Evolutionary conservation across 129 eudicot species (phyloP).

Genomic region (Lactuca sativa): DNA sequence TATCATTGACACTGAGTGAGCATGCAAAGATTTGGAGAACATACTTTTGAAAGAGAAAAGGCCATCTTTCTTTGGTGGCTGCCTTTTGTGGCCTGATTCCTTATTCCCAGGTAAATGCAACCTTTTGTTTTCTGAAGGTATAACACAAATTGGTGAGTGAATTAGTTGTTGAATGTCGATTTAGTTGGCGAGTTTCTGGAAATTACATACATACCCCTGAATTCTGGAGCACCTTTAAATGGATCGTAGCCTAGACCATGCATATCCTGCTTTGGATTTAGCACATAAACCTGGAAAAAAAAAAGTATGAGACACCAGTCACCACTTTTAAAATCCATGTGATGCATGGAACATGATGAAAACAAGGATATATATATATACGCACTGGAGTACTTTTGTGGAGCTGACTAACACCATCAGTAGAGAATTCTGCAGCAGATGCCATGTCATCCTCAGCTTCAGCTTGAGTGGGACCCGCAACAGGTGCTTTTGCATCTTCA

Average conservation of each 20-base stretch:
- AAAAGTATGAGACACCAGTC: neutral
- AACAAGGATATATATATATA: neutral
- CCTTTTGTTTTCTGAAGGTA: slow-evolving; percentile 68
- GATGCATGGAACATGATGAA: neutral
- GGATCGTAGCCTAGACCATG: slow-evolving; percentile 98
- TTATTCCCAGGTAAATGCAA: slow-evolving; percentile 46
- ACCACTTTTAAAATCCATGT: slow-evolving; percentile 1
- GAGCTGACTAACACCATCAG: slow-evolving; percentile 40
- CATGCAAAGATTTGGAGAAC: slow-evolving; percentile 9
- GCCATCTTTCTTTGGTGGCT: slow-evolving; percentile 47
- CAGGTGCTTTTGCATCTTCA: slow-evolving; percentile 36
- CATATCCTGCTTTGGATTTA: slow-evolving; percentile 90
- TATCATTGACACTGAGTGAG: neutral
- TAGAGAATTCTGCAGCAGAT: slow-evolving; percentile 37
- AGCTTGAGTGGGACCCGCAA: slow-evolving; percentile 38
- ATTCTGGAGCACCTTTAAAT: slow-evolving; percentile 92
- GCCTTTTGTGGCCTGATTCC: slow-evolving; percentile 42
- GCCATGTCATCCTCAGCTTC: slow-evolving; percentile 38
- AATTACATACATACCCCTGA: slow-evolving; percentile 83
- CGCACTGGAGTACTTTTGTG: slow-evolving; percentile 64
- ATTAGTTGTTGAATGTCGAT: slow-evolving; percentile 11
- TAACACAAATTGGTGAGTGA: slow-evolving; percentile 22
- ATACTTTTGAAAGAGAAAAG: slow-evolving; percentile 61
- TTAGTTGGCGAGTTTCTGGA: slow-evolving; percentile 5
- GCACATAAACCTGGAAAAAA: slow-evolving; percentile 67